phyloP scores from a whole-genome alignment of 805 yeast species.

The Suhomyces pyralidae region DNA sequence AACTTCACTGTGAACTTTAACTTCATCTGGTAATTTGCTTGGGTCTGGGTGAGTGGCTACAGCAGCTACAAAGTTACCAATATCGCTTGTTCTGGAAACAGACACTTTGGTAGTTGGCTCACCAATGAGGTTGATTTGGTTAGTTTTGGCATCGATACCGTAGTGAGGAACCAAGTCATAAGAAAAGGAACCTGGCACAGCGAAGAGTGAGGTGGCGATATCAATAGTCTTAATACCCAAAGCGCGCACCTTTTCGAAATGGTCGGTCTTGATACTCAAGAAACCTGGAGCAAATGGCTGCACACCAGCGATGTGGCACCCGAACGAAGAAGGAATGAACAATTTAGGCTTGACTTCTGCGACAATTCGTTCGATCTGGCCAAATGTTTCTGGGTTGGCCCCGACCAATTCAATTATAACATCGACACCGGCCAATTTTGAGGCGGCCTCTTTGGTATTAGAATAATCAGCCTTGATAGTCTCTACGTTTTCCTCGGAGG shows the following conservation, averaged over 20 bases:
- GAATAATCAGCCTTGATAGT: slow-evolving; percentile 35
- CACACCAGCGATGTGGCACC: slow-evolving; percentile 39
- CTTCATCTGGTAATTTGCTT: slow-evolving; percentile 38
- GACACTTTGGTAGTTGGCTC: slow-evolving; percentile 35
- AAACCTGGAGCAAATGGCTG: slow-evolving; percentile 33
- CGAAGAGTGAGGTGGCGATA: slow-evolving; percentile 39
- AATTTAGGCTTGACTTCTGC: slow-evolving; percentile 44
- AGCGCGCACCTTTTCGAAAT: slow-evolving; percentile 22
- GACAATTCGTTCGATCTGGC: slow-evolving; percentile 37
- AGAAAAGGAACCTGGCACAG: slow-evolving; percentile 30
- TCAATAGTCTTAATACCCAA: slow-evolving; percentile 42
- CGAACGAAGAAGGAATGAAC: slow-evolving; percentile 62
- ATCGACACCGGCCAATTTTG: slow-evolving; percentile 46
- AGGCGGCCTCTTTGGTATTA: slow-evolving; percentile 23
- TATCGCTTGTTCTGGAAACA: slow-evolving; percentile 27
- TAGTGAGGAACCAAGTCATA: slow-evolving; percentile 33
- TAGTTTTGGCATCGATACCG: slow-evolving; percentile 36
- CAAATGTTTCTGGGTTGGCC: slow-evolving; percentile 27
- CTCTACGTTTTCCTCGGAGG: slow-evolving; percentile 34
- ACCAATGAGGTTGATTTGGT: slow-evolving; percentile 38
- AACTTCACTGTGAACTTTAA: slow-evolving; percentile 43
- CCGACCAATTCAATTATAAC: slow-evolving; percentile 48
- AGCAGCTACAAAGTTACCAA: slow-evolving; percentile 16
- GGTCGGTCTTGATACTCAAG: slow-evolving; percentile 29
- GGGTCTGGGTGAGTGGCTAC: slow-evolving; percentile 23